Evolutionary conservation across 164 flowering plant species (phyloP).

Genomic region (Dillenia turbinata): DNA sequence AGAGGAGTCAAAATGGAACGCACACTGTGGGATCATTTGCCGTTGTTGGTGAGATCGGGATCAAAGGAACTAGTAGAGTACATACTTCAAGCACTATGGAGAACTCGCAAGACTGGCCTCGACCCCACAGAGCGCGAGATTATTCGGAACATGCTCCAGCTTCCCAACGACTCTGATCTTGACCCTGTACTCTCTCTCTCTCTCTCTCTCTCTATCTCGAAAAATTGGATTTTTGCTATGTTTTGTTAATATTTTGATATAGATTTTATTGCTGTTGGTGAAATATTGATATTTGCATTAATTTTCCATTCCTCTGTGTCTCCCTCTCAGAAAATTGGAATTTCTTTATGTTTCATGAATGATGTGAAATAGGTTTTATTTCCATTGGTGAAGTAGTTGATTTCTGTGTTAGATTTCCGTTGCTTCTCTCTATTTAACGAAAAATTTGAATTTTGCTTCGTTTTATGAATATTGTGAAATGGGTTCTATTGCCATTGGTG

Average conservation of each 20-base stretch:
- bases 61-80: slow-evolving; percentile 66
- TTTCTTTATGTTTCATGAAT: not conserved
- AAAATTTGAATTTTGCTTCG: no score
- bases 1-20: slow-evolving; percentile 26
- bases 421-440: no score
- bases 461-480: no score
- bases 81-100: slow-evolving; percentile 72
- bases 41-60: slow-evolving; percentile 56
- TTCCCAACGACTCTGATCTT: slow-evolving; percentile 49
- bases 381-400: no score
- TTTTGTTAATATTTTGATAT: not conserved
- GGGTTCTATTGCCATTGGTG: no score
- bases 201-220: slow-evolving; percentile 1
- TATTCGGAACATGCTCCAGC: slow-evolving; percentile 55
- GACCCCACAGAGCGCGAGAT: slow-evolving; percentile 56
- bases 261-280: no score
- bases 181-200: slow-evolving; percentile 44
- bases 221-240: not conserved
- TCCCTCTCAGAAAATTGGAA: not conserved
- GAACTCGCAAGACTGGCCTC: slow-evolving; percentile 65
- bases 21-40: slow-evolving; percentile 61
- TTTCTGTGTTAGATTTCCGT: no score
- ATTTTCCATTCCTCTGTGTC: not conserved
- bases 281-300: no score
- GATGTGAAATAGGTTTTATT: no score